These are phyloP conservation scores for Lachnellula hyalina DNA, from an alignment of 2,329 filamentous ascomycete genomes.

Conservation along the genomic window DNA sequence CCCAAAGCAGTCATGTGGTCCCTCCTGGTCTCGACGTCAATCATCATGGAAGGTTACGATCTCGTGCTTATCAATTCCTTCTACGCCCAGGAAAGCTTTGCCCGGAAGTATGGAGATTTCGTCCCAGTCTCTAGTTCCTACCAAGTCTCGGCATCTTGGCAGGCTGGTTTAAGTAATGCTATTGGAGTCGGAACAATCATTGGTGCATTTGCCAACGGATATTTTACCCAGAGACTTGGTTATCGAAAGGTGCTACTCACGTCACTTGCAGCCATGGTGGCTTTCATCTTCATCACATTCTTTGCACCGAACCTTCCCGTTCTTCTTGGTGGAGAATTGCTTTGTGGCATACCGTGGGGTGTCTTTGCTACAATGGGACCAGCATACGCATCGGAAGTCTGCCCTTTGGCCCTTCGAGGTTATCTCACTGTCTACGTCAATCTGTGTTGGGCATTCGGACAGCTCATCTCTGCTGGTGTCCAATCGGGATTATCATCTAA, in stretches of 20 bases:
- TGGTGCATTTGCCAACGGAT: conserved; percentile 42
- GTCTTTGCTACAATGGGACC: conserved; percentile 40
- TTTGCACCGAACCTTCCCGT: conserved; percentile 41
- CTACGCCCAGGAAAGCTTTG: conserved; percentile 30
- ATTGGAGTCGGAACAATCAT: conserved; percentile 34
- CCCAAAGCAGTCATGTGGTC: conserved; percentile 40
- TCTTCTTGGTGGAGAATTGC: conserved; percentile 42
- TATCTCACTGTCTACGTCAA: conserved; percentile 42
- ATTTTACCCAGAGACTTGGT: conserved; percentile 41
- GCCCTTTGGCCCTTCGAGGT: conserved; percentile 38
- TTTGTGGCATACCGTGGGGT: conserved; percentile 45
- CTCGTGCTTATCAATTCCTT: conserved; percentile 34
- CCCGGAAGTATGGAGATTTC: conserved; percentile 10
- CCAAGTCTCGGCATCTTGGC: conserved; percentile 27
- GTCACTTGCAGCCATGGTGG: conserved; percentile 38
- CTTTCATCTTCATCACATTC: conserved; percentile 44
- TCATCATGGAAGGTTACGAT: conserved; percentile 35
- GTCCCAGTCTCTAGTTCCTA: conserved; percentile 10
- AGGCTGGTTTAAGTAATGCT: conserved; percentile 24
- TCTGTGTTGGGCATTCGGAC: conserved; percentile 45
- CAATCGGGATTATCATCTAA: conserved; percentile 38
- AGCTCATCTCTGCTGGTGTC: conserved; percentile 42
- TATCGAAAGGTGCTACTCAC: conserved; percentile 42
- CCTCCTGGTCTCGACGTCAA: conserved; percentile 15
- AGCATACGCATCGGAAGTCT: conserved; percentile 41